Evolutionary conservation across 1,139 yeast genomes (phyloP), one percentile per base, ranked within the genome.

Genomic region (Protomyces macrosporus): DNA sequence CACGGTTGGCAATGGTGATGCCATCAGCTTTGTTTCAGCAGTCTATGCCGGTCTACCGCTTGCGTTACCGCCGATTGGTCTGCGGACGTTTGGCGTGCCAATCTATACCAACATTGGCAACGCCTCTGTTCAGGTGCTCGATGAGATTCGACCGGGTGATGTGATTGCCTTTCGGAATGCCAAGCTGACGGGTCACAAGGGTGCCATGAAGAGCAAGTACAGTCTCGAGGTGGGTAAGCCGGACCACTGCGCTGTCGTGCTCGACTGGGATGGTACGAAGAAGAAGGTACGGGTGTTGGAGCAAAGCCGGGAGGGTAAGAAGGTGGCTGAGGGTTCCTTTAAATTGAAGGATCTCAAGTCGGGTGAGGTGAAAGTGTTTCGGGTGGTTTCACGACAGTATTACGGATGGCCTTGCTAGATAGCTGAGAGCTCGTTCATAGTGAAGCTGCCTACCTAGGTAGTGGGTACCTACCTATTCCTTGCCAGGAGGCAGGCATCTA

Each of bases 121-220:
- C 70, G 79, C 82, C 58, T 84, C 84, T 50, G 82, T 84, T 12
- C 78, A 81, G 30, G 83, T 82, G 68, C 70, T 77, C 39, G 93
- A 85, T 64, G 88, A 84, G 55, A 82, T 90, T 65, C 81, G 82
- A 60, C 85, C 95, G 0, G 98, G 98, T 65, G 98, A 93, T 73
- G 79, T 93, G 16, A 76, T 90, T 56, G 87, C 90, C 67, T 82
- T 90, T 68, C 83, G 86, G 70, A 83, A 84, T 66, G 96, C 90
- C 7, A 82, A 81, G 67, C 90, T 91, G 75, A 84, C 82, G 66
- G 82, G 85, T 6, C 89, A 86, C 70, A 86, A 85, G 72, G 79
- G 79, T 16, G 71, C 77, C 1, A 82, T 85, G 63, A 82, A 80
- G 66, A 81, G 77, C 69, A 81, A 81, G 70, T 74, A 77, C 55